Conservation (phyloP, 495 filamentous ascomycete genomes). For the Aspergillus avenaceus region DNA sequence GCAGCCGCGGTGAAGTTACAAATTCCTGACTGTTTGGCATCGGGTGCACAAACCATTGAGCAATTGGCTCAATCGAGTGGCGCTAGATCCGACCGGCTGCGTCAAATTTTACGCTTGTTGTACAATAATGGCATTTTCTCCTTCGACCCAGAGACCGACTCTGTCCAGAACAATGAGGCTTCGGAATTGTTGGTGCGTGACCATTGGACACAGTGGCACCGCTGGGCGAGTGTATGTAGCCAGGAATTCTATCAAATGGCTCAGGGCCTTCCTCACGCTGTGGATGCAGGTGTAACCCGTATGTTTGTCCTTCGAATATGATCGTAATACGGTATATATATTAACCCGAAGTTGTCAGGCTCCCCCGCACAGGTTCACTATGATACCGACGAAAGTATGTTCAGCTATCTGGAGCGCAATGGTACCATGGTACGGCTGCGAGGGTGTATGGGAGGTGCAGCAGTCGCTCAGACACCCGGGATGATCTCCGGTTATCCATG, state of each 20-base stretch:
- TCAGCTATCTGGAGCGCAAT: not conserved
- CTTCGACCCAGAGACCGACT: not conserved
- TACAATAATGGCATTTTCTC: not conserved
- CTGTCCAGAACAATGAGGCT: not conserved
- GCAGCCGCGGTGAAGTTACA: too few relatives aligned
- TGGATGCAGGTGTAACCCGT: too few relatives aligned
- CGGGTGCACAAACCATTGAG: too few relatives aligned
- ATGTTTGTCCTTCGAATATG: too few relatives aligned
- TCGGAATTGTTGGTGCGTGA: not conserved
- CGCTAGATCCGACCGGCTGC: not conserved
- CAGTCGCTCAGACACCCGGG: not conserved
- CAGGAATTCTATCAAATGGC: conserved; percentile 1
- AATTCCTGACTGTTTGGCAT: too few relatives aligned
- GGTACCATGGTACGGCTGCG: not conserved
- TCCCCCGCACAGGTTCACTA: conserved; percentile 1
- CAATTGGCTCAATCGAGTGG: too few relatives aligned
- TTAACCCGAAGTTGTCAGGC: not conserved
- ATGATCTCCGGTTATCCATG: conserved; percentile 2
- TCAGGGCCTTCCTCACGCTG: not conserved
- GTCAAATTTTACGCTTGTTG: not conserved
- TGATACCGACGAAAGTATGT: conserved; percentile 1
- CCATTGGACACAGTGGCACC: conserved; percentile 1
- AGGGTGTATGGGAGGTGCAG: not conserved
- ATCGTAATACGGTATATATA: too few relatives aligned
- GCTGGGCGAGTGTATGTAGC: not conserved